These are phyloP conservation scores for Crassisporium funariophilum DNA, from an alignment of 768 basidiomycete species.

Conservation along the genomic window DNA sequence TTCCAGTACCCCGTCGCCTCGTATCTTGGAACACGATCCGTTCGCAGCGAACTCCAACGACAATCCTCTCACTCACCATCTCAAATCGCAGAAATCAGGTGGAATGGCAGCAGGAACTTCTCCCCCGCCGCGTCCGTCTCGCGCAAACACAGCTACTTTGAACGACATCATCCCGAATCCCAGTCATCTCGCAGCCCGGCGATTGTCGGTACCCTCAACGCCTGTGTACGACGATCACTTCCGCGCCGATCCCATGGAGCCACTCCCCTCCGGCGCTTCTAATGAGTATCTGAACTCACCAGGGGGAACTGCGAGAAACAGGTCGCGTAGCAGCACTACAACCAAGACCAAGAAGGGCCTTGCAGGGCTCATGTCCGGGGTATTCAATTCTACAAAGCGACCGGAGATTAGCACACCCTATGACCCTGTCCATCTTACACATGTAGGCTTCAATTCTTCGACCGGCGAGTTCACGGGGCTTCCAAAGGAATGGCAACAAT, in stretches of 20 bases:
- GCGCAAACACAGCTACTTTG: slow-evolving; percentile 82
- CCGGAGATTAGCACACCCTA: slow-evolving; percentile 97
- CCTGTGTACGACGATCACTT: slow-evolving; percentile 39
- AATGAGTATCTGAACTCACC: slow-evolving; percentile 30
- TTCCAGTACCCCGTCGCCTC: slow-evolving; percentile 34
- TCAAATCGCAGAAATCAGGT: slow-evolving; percentile 32
- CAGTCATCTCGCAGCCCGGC: slow-evolving; percentile 43
- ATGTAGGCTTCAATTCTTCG: slow-evolving; percentile 98
- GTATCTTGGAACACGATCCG: slow-evolving; percentile 55
- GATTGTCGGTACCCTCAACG: slow-evolving; percentile 51
- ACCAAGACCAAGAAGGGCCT: slow-evolving; percentile 66
- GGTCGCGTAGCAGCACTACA: slow-evolving; percentile 52
- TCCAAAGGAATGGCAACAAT: slow-evolving; percentile 99
- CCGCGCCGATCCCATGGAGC: slow-evolving; percentile 47
- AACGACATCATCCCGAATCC: slow-evolving; percentile 67
- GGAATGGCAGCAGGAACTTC: slow-evolving; percentile 42
- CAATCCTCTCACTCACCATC: slow-evolving; percentile 30
- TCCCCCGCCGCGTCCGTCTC: slow-evolving; percentile 78
- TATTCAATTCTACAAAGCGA: slow-evolving; percentile 72
- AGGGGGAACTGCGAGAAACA: slow-evolving; percentile 23
- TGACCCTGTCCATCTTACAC: slow-evolving; percentile 98
- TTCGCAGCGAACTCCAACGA: slow-evolving; percentile 48
- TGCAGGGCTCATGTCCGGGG: slow-evolving; percentile 71
- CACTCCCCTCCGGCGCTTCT: slow-evolving; percentile 37
- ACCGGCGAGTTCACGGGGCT: slow-evolving; percentile 98